Percentiles rank a stretch among this genome's conserved stretches.
Evolutionary conservation across 352 stramenopile genomes (phyloP).

Genomic region (Aphanomyces astaci): DNA sequence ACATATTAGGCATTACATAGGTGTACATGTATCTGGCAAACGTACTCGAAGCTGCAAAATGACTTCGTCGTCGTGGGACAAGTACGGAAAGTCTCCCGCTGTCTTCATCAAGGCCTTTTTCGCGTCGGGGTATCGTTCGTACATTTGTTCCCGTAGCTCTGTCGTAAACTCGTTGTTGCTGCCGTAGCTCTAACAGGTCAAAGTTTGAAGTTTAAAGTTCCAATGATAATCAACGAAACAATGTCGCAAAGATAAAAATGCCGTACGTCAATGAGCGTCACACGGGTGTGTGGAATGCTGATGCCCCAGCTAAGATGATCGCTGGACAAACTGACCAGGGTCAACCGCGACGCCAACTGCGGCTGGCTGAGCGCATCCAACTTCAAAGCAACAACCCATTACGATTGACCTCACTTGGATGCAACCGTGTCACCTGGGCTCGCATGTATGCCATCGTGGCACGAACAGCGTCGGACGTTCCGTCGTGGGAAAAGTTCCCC

Average conservation of each 20-base stretch:
- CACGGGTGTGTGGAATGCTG: not conserved
- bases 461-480: conserved; percentile 25
- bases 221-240: no score
- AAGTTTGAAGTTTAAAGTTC: not conserved
- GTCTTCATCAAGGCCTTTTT: conserved; percentile 50
- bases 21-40: not conserved
- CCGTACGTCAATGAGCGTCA: conserved; percentile 21
- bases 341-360: conserved; percentile 56
- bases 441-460: conserved; percentile 56
- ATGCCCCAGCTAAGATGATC: conserved; percentile 3
- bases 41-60: conserved; percentile 47
- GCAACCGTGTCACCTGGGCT: conserved; percentile 34
- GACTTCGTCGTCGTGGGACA: conserved; percentile 66
- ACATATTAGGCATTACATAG: not conserved
- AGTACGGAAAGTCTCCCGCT: conserved; percentile 55
- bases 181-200: not conserved
- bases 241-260: no score
- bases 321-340: conserved; percentile 26
- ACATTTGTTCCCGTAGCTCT: conserved; percentile 11
- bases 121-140: conserved; percentile 3
- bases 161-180: conserved; percentile 2
- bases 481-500: not conserved
- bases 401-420: not conserved
- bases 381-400: conserved; percentile 22
- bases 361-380: conserved; percentile 49